These are phyloP conservation scores for Bruguiera sexangula DNA, from an alignment of 345 rosid species.

Conservation along the genomic window DNA sequence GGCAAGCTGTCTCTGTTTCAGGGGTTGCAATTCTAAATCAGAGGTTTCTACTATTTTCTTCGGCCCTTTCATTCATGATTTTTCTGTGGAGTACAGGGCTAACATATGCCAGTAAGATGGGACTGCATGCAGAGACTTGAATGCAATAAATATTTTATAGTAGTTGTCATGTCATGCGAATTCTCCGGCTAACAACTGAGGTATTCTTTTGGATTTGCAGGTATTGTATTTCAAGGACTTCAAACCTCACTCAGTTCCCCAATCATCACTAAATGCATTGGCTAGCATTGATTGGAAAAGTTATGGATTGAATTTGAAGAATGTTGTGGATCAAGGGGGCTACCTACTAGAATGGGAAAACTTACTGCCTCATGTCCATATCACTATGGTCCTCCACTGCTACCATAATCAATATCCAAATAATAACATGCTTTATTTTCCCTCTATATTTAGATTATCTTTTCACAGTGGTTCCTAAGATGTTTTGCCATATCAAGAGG, in stretches of 20 bases:
- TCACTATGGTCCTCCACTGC: constrained; percentile 63
- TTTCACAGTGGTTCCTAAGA: background rate
- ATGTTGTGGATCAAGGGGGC: constrained; percentile 45
- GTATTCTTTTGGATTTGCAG: constrained; percentile 32
- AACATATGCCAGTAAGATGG: background rate
- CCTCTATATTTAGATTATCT: background rate
- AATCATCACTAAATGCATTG: constrained; percentile 50
- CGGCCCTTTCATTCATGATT: background rate
- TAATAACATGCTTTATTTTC: constrained; percentile 8
- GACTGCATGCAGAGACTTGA: background rate
- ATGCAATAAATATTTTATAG: background rate
- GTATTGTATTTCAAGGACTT: constrained; percentile 71
- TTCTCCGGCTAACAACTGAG: background rate
- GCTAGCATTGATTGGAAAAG: constrained; percentile 74
- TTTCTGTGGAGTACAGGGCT: background rate
- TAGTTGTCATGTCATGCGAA: background rate
- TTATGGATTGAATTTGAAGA: constrained; percentile 62
- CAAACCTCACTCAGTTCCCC: constrained; percentile 49
- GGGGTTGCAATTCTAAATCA: constrained; percentile 46
- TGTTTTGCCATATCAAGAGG: background rate
- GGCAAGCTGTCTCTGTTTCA: constrained; percentile 39
- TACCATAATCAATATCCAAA: constrained; percentile 62
- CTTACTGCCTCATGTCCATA: constrained; percentile 49
- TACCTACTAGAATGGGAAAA: constrained; percentile 61
- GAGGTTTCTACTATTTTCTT: constrained; percentile 44